Evolutionary conservation across 2,329 filamentous ascomycete genomes (phyloP).

Genomic region (Fusarium fujikuroi): DNA sequence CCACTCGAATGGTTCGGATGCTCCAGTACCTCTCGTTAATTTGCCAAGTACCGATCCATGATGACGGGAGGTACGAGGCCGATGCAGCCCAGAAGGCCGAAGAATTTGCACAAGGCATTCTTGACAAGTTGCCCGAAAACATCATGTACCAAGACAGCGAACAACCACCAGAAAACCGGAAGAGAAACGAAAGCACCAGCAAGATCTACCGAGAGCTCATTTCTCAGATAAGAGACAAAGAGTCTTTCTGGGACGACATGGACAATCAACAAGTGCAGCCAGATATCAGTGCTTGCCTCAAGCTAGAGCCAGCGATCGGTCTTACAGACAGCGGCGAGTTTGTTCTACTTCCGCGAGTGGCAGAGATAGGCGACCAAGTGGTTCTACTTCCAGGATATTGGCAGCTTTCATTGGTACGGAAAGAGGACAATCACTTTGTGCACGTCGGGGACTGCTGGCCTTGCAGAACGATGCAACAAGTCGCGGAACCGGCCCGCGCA

Average conservation of each 20-base stretch:
- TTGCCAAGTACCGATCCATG: fast-evolving
- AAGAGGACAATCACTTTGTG: neutral
- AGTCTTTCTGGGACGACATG: fast-evolving
- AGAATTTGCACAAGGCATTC: neutral
- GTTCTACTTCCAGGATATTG: neutral
- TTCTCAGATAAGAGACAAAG: neutral
- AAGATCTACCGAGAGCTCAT: neutral
- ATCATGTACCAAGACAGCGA: neutral
- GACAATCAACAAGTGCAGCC: fast-evolving
- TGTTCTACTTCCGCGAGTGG: neutral
- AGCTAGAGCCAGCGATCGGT: neutral
- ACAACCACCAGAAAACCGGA: fast-evolving
- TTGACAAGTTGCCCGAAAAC: neutral
- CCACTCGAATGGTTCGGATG: neutral
- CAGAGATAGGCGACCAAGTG: neutral
- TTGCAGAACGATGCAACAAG: neutral
- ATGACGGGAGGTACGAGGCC: fast-evolving
- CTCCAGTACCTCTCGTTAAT: neutral
- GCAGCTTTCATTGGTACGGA: neutral
- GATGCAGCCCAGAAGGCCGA: neutral
- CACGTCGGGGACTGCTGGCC: neutral
- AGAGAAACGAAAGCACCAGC: fast-evolving
- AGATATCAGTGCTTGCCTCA: neutral
- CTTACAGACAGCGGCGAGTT: neutral
- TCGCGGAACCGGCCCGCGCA: neutral